Evolutionary conservation across 2,329 filamentous ascomycete genomes (phyloP).

Genomic region (Claviceps africana): DNA sequence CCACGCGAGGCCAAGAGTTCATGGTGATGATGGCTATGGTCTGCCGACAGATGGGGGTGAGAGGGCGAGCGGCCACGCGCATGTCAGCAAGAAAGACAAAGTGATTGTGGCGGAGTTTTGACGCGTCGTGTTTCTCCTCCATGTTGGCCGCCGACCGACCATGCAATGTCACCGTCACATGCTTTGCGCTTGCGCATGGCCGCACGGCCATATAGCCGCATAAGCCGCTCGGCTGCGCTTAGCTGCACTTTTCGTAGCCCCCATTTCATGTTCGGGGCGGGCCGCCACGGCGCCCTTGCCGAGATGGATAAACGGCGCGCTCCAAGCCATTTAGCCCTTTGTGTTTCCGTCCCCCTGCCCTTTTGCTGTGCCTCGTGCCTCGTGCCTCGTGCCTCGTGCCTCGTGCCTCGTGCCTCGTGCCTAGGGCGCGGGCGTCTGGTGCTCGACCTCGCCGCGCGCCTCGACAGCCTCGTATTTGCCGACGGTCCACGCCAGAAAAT

Average conservation of each 20-base stretch:
- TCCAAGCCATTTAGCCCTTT: not conserved
- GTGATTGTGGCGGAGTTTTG: not conserved
- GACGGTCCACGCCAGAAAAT: slow-evolving; percentile 41
- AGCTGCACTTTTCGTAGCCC: no score
- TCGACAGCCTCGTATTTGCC: slow-evolving; percentile 21
- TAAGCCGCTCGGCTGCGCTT: no score
- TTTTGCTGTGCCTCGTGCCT: no score
- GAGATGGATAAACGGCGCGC: not conserved
- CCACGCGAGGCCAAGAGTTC: not conserved
- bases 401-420: no score
- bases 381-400: no score
- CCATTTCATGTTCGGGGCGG: not conserved
- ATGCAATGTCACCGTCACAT: not conserved
- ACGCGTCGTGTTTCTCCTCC: no score
- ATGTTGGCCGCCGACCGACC: no score
- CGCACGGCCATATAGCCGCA: no score
- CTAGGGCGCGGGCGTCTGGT: no score
- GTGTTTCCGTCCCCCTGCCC: no score
- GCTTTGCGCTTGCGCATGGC: no score
- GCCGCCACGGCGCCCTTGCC: not conserved
- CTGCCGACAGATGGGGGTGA: not conserved
- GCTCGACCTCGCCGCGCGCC: not conserved
- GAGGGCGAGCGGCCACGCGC: not conserved
- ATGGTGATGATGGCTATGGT: not conserved
- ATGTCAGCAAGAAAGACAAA: not conserved